Conservation (phyloP, 208 protist genomes). For the Phytomonas sp. region DNA sequence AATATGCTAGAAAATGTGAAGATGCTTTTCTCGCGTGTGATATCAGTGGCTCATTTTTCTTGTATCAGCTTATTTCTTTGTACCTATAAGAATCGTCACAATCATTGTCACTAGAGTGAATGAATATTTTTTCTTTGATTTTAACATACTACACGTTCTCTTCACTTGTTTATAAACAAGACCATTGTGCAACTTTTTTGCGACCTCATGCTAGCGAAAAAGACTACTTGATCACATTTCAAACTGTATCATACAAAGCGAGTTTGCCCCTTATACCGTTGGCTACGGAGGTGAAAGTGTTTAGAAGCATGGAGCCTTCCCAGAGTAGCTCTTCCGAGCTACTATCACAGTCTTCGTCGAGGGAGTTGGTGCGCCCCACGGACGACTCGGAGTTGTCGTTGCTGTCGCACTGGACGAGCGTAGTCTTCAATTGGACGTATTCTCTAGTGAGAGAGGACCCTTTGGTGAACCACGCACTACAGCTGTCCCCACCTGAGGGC, state of each 20-base stretch:
- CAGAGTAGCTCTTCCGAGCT: background rate
- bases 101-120: background rate
- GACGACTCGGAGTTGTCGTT: background rate
- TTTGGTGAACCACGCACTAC: constrained; percentile 28
- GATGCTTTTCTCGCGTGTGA: background rate
- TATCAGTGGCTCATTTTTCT: background rate
- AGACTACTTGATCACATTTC: background rate
- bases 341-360: background rate
- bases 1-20: background rate
- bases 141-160: background rate
- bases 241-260: background rate
- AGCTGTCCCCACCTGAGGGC: background rate
- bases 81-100: background rate
- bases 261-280: background rate
- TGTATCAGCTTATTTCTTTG: background rate
- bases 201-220: background rate
- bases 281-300: background rate
- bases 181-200: background rate
- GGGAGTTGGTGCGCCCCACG: background rate
- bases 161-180: background rate
- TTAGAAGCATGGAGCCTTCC: background rate
- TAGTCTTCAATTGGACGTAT: background rate
- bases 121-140: constrained; percentile 5
- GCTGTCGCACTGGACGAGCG: background rate
- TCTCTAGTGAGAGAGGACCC: constrained; percentile 20